Base-by-base conservation (phyloP, 1,284 basidiomycete genomes). In the Ustilago shanxiensis region DNA sequence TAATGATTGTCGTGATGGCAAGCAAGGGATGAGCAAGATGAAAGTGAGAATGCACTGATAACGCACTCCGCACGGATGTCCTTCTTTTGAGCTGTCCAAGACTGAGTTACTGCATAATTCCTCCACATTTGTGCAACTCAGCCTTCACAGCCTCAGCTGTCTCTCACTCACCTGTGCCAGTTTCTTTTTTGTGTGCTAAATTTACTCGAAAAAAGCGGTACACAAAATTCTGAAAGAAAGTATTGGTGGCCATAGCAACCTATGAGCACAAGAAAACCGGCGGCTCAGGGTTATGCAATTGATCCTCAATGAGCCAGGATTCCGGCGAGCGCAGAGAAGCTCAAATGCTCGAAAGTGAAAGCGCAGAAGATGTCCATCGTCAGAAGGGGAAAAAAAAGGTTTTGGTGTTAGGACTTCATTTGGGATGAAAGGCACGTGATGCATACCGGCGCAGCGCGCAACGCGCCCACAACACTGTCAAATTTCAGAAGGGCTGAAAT, bases 351-450 rank as follows among this genome's bases (percentile, higher is more conserved):
- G 31, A 33, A 33, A 33, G 37, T 39, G 37, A n/a, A n/a, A 16
- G 37, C 37, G 37, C 37, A 39, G 37, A n/a, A 4, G 37, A 18
- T 39, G 6, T 18, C 37, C 37, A 6, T 11, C 14, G 14, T 39
- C 37, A 39, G 14, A 7, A 16, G 9, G 37, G 9, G 37, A 14
- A 11, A 16, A 39, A n/a, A n/a, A n/a, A n/a, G n/a, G 18, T n/a
- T 50, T 37, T 16, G 28, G 26, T 22, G 33, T 20, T 14, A 47
- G 44, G 44, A 24, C 1, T 41, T 31, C 16, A 60, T 53, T 58
- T 61, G n/a, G 45, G 10, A 5, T 53, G 6, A 22, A 16, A 51
- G 52, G 69, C 69, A 72, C 70, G 70, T 72, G 70, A 72, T 63
- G 47, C 31, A 24, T 13, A 13, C 22, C 7, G 3, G 8, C 7